Conservation (phyloP, 2,329 filamentous ascomycete species). For the Fusarium sp. region DNA sequence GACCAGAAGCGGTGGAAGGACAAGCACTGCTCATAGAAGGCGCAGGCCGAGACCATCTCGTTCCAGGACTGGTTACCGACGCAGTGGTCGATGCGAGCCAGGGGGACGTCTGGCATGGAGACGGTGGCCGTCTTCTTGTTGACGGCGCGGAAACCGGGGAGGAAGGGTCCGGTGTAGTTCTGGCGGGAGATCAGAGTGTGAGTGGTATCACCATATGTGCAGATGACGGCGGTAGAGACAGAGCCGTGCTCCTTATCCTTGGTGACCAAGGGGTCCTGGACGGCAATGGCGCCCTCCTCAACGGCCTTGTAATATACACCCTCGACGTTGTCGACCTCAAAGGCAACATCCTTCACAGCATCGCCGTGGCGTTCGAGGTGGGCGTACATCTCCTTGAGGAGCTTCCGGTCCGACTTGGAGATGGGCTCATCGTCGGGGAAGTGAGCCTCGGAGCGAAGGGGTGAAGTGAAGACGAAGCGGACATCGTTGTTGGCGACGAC, state of each 20-base stretch:
- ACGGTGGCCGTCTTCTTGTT: constrained; percentile 51
- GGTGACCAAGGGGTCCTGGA: constrained; percentile 67
- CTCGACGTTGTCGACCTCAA: constrained; percentile 90
- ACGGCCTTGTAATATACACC: constrained; percentile 83
- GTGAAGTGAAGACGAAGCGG: constrained; percentile 86
- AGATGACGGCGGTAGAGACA: constrained; percentile 81
- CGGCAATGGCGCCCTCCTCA: constrained; percentile 67
- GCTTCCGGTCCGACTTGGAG: constrained; percentile 68
- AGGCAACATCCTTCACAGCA: constrained; percentile 93
- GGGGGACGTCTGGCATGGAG: constrained; percentile 69
- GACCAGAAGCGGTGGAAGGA: constrained; percentile 98
- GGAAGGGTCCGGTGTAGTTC: constrained; percentile 78
- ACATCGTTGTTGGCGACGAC: constrained; percentile 82
- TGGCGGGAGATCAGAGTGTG: constrained; percentile 86
- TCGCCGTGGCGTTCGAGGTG: constrained; percentile 92
- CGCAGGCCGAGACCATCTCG: constrained; percentile 77
- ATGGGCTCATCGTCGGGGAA: constrained; percentile 70
- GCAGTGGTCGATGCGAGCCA: constrained; percentile 91
- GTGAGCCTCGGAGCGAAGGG: constrained; percentile 71
- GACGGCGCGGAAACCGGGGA: constrained; percentile 80
- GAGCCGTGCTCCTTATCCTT: constrained; percentile 71
- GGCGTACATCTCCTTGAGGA: constrained; percentile 79
- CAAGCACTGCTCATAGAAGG: constrained; percentile 86
- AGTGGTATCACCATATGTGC: constrained; percentile 94
- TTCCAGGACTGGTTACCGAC: constrained; percentile 98